phyloP scores from a whole-genome alignment of 345 rosid species.

The Nasturtium officinale region DNA sequence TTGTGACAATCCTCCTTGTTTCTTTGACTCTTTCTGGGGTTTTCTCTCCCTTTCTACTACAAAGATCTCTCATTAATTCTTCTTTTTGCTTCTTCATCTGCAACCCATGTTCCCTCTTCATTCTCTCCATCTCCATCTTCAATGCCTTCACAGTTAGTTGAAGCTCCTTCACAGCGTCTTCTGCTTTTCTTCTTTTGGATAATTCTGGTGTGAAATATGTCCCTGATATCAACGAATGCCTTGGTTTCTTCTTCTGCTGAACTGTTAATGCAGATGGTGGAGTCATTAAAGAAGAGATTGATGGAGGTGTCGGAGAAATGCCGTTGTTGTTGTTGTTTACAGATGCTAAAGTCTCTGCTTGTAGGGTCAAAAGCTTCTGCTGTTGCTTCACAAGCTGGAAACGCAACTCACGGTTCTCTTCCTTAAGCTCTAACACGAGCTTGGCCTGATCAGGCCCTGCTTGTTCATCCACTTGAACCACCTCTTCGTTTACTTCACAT shows the following conservation, averaged over 20 bases:
- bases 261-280: conserved; percentile 61
- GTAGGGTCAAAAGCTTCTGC: conserved; percentile 66
- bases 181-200: conserved; percentile 55
- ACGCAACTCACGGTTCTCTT: conserved; percentile 81
- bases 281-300: conserved; percentile 69
- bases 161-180: conserved; percentile 63
- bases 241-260: conserved; percentile 60
- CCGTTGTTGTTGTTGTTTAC: conserved; percentile 46
- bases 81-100: conserved; percentile 86
- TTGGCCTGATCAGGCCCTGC: conserved; percentile 63
- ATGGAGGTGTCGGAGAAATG: conserved; percentile 71
- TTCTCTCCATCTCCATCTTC: conserved; percentile 72
- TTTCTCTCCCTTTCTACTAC: conserved; percentile 52
- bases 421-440: conserved; percentile 78
- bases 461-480: conserved; percentile 52
- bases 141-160: conserved; percentile 62
- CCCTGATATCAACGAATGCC: conserved; percentile 69
- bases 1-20: conserved; percentile 55
- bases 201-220: conserved; percentile 81
- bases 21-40: conserved; percentile 43
- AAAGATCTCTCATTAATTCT: conserved; percentile 57
- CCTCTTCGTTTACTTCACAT: conserved; percentile 58
- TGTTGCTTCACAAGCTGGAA: conserved; percentile 75
- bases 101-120: conserved; percentile 72
- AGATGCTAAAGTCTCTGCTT: conserved; percentile 74